Evolutionary conservation across 1,284 basidiomycete genomes (phyloP), one percentile per base, ranked within the genome.

Genomic region (Athelia sp.): DNA sequence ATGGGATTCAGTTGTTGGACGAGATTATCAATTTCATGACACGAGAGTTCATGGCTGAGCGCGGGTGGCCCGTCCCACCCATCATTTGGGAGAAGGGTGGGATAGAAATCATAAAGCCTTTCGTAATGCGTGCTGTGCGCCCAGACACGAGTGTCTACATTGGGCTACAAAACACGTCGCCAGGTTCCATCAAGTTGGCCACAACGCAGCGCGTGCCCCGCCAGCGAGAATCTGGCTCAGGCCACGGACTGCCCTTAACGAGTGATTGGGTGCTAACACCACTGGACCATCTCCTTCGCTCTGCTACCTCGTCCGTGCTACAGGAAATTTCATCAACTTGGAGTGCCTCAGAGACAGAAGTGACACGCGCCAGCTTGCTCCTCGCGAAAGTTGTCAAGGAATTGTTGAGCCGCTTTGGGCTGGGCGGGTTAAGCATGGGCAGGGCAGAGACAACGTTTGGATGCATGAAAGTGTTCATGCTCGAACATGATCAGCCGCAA

Each of bases 401-500:
- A 19, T 57, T 74, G 2, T 57, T 85, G n/a, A 54, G 54, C n/a
- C 62, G 58, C 14, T 75, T 75, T 57, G 71, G 69, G 1, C 64
- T 81, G 38, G 53, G 51, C 1, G 53, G 60, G 19, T 71, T 79
- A 50, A 64, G 68, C 3, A 62, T 82, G 56, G 70, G 66, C 15
- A 69, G 77, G 18, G 77, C 79, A 35, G 81, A 88, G 56, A 70
- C 75, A 1, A 69, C 85, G 2, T 87, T 96, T 56, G 81, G 78
- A 31, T 85, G 91, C 56, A 93, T 96, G 89, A 93, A 92, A 59
- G 84, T 98, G 13, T 95, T 93, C 69, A 94, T 97, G 92, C 81
- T 98, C 17, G 95, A 97, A 64, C 88, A 95, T 65, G 76, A 73
- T 1, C 79, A 83, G 55, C 65, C 36, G 18, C 74, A 81, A 47